Evolutionary conservation across 371 early-diverging fungal genomes (phyloP), one percentile per base, ranked within the genome.

Genomic region (Rhizopus sp.): DNA sequence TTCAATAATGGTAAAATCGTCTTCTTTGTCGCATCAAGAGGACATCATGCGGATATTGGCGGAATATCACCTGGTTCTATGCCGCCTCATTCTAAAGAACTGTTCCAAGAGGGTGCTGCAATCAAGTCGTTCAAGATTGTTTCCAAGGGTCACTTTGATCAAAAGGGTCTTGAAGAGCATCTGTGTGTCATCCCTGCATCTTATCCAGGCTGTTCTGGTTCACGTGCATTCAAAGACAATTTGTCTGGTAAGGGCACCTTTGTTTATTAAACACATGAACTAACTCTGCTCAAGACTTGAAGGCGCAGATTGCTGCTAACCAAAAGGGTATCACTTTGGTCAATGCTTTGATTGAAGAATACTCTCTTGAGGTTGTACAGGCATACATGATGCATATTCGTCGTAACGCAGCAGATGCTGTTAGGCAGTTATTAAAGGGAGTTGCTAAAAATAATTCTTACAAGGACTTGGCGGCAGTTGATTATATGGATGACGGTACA

Each of bases 41-140:
- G 95, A 0, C 98, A 98, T 66, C 98, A 98, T 72, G 96, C 98
- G 2, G 98, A 97, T 63, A 95, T 97, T 75, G 98, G 98, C 45
- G 92, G 93, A 32, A 88, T 91, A 16, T 72, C 87, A 35, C 92
- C 92, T 10, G 92, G 88, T 37, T 88, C 88, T 0, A 86, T 88
- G 87, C 93, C 93, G 31, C 91, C 93, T 7, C 80, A 88, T 58
- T 93, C 92, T n/a, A 88, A 87, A 63, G 88, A 91, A 62, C 80
- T 96, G 9, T 93, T 85, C 69, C 90, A 96, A 73, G 97, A 98
- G 70, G 98, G 98, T 3, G 97, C 96, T 0, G 92, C 92, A 29
- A 86, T 94, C 58, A 89, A 88, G 62, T 88, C 91, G 3, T 92
- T 96, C 73, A 91, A 93, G 61, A 78, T 98, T 46, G 96, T 98